Evolutionary conservation across 2,329 filamentous ascomycete species (phyloP), one percentile per base, ranked within the genome.

Genomic region (Chlorencoelia australis): DNA sequence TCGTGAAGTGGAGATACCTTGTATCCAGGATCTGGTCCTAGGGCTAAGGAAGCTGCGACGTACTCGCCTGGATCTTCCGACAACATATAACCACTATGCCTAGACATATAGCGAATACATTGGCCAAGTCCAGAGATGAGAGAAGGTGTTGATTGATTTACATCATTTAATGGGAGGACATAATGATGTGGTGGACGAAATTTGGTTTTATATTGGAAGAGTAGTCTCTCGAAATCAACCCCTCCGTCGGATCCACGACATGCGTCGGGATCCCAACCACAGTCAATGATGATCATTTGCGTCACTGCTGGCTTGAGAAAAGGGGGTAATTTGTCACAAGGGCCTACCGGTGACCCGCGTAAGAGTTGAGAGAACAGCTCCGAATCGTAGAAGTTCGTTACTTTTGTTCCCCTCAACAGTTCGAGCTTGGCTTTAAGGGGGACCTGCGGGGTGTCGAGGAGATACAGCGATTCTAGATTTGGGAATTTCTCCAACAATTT

Each of bases 321-420:
- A 11, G 24, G 18, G 19, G 18, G 21, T 4, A 28, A n/a, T n/a
- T n/a, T n/a, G n/a, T n/a, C n/a, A n/a, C n/a, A 11, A 5, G 29
- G 15, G 2, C 10, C 16, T 10, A 17, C 14, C 28, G 22, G 14
- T 28, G 7, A 4, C 4, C 27, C 7, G 9, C 8, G 9, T n/a
- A 27, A 35, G n/a, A 31, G 13, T 16, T 35, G 5, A 16, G 26
- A 16, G n/a, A 39, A 20, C 19, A 34, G 31, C 13, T 30, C 25
- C 7, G 37, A 30, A 14, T 39, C 31, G 11, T 24, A 24, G 20
- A 35, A 26, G 20, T 34, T 16, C 14, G 22, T 24, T n/a, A 26
- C 20, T 7, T n/a, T 21, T 7, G 14, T 26, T 17, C 26, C 17
- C 11, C 22, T 29, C 11, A 39, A 13, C 13, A 35, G 15, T 9